Evolutionary conservation across 768 basidiomycete genomes (phyloP).

Genomic region (Gloeophyllum trabeum): DNA sequence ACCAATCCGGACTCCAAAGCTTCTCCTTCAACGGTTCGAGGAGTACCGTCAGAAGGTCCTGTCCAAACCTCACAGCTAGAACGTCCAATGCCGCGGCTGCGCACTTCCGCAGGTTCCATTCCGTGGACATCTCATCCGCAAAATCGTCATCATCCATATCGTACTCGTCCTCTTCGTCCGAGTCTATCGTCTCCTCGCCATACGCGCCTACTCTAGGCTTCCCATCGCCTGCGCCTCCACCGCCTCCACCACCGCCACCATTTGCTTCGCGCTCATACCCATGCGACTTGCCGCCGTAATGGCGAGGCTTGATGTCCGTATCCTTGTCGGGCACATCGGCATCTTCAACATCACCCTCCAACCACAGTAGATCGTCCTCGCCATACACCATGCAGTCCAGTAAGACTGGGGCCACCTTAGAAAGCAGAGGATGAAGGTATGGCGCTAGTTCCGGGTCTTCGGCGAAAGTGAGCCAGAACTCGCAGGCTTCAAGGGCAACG

Average conservation of each 20-base stretch:
- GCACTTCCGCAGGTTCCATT: constrained; percentile 98
- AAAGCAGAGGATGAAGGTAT: constrained; percentile 77
- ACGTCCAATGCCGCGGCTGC: constrained; percentile 97
- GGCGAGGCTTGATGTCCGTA: constrained; percentile 91
- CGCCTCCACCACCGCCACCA: constrained; percentile 34
- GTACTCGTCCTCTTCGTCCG: constrained; percentile 83
- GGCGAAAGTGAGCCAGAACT: constrained; percentile 99
- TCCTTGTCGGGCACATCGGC: constrained; percentile 88
- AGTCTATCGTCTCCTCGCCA: constrained; percentile 73
- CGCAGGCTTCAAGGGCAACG: constrained; percentile 95
- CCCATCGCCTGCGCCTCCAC: constrained; percentile 22
- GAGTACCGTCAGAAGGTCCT: constrained; percentile 82
- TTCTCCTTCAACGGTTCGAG: constrained; percentile 87
- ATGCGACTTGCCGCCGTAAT: constrained; percentile 81
- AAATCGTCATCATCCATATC: constrained; percentile 86
- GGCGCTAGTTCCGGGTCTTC: constrained; percentile 84
- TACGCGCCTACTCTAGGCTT: constrained; percentile 43
- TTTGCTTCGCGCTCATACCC: constrained; percentile 65
- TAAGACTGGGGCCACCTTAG: constrained; percentile 90
- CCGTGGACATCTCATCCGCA: constrained; percentile 93
- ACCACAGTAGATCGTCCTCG: constrained; percentile 90
- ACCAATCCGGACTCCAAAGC: constrained; percentile 88
- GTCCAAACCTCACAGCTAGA: constrained; percentile 84
- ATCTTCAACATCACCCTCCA: constrained; percentile 85
- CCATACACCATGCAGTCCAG: constrained; percentile 96